phyloP scores from a whole-genome alignment of 371 early-diverging fungal genomes.

The Saksenaea vasiformis region DNA sequence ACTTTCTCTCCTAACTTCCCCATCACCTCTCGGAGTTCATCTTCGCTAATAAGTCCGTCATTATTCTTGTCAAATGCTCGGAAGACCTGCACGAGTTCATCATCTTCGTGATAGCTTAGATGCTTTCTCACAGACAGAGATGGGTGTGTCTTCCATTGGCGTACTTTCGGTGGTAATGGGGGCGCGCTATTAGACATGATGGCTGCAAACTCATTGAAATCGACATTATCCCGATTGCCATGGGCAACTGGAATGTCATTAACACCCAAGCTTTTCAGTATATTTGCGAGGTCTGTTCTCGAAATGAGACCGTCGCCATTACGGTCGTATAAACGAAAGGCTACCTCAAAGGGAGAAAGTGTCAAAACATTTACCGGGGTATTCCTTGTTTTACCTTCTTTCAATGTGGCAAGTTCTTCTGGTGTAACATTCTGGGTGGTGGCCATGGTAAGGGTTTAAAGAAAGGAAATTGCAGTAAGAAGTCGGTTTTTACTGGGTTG shows the following conservation, averaged over 20 bases:
- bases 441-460: neutral
- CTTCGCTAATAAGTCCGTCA: slow-evolving; percentile 65
- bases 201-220: slow-evolving; percentile 68
- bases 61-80: slow-evolving; percentile 69
- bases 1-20: slow-evolving; percentile 67
- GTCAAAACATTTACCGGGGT: slow-evolving; percentile 3
- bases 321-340: slow-evolving; percentile 69
- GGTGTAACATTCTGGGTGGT: slow-evolving; percentile 2
- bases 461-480: neutral
- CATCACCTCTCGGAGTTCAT: slow-evolving; percentile 68
- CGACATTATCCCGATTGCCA: slow-evolving; percentile 45
- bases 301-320: slow-evolving; percentile 60
- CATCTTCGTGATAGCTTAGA: slow-evolving; percentile 42
- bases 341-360: slow-evolving; percentile 18
- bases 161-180: slow-evolving; percentile 16
- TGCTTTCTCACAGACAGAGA: slow-evolving; percentile 12
- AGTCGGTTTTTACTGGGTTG: too few relatives aligned
- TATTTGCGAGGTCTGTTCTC: slow-evolving; percentile 59
- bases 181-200: slow-evolving; percentile 64
- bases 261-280: slow-evolving; percentile 67
- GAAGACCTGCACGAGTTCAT: slow-evolving; percentile 68
- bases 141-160: slow-evolving; percentile 6
- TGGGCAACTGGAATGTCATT: slow-evolving; percentile 54
- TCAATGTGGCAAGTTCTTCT: slow-evolving; percentile 11
- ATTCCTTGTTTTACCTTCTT: slow-evolving; percentile 8